Evolutionary conservation across 306 rosid genomes (phyloP).

Genomic region (Trifolium subterraneum): DNA sequence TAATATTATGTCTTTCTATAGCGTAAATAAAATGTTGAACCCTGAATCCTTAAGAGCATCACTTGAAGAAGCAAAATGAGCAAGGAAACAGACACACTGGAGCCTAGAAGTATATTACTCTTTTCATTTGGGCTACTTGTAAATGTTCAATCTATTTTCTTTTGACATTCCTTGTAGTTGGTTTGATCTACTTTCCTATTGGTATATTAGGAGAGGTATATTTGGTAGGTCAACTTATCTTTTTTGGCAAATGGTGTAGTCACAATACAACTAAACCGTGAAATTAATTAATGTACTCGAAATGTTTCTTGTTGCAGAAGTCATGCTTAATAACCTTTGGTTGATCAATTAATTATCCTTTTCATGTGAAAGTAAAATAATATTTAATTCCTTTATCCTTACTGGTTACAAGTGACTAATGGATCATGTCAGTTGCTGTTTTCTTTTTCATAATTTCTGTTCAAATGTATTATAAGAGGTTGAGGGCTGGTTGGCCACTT

Average conservation of each 20-base stretch:
- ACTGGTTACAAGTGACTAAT: background rate
- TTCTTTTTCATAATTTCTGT: background rate
- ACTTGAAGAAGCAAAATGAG: conserved; percentile 71
- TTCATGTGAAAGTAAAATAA: background rate
- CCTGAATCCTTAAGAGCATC: conserved; percentile 52
- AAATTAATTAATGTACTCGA: background rate
- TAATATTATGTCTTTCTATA: conserved; percentile 33
- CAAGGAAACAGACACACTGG: background rate
- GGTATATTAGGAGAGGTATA: background rate
- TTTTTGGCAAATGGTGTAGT: background rate
- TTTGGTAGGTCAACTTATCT: conserved; percentile 14
- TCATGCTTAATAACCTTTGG: conserved; percentile 11
- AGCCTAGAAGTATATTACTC: conserved; percentile 14
- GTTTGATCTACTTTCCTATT: background rate
- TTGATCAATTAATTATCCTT: conserved; percentile 6
- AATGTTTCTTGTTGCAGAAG: background rate
- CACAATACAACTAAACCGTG: background rate
- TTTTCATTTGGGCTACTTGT: conserved; percentile 24
- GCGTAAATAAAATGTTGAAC: conserved; percentile 58
- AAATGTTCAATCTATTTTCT: conserved; percentile 18
- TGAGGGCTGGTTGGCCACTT: background rate
- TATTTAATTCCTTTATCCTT: background rate
- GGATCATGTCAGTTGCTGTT: background rate
- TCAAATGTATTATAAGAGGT: background rate
- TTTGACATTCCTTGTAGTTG: conserved; percentile 13